Conservation (phyloP, 2,329 filamentous ascomycete genomes). For the Stromatinia cepivora region DNA sequence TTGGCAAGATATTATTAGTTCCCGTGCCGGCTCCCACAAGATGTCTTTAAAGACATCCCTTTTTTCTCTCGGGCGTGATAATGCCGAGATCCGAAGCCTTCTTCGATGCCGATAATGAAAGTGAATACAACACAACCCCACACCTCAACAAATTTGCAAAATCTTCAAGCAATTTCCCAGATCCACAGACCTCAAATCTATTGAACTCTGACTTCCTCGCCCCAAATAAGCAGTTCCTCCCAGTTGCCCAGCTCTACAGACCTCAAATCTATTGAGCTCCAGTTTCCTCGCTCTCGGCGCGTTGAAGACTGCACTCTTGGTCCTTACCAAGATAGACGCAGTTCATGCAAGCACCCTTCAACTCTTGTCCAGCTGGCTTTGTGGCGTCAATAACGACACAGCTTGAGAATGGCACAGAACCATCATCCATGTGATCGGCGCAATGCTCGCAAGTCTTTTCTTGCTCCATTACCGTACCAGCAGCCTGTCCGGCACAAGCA, state of each 20-base stretch:
- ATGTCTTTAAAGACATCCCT: background rate
- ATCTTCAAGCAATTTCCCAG: background rate
- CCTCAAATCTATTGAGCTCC: background rate
- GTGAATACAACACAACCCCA: slow-evolving; percentile 5
- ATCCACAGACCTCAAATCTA: background rate
- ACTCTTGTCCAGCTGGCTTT: background rate
- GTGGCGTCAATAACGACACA: background rate
- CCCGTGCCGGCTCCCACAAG: background rate
- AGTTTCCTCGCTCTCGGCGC: background rate
- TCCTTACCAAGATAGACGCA: slow-evolving; percentile 9
- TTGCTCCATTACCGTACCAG: background rate
- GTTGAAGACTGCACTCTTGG: slow-evolving; percentile 13
- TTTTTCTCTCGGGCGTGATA: background rate
- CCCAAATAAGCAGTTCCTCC: background rate
- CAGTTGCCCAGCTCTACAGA: no score
- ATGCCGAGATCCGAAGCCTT: background rate
- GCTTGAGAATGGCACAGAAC: background rate
- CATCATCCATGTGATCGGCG: background rate
- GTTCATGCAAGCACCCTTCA: slow-evolving; percentile 11
- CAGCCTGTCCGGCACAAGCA: slow-evolving; percentile 13
- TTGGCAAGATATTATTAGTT: background rate
- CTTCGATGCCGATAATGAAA: background rate
- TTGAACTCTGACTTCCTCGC: background rate
- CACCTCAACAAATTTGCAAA: background rate
- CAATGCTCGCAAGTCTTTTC: background rate